These are phyloP conservation scores for Penstemon eatonii DNA, from an alignment of 257 asterid species.

Conservation along the genomic window DNA sequence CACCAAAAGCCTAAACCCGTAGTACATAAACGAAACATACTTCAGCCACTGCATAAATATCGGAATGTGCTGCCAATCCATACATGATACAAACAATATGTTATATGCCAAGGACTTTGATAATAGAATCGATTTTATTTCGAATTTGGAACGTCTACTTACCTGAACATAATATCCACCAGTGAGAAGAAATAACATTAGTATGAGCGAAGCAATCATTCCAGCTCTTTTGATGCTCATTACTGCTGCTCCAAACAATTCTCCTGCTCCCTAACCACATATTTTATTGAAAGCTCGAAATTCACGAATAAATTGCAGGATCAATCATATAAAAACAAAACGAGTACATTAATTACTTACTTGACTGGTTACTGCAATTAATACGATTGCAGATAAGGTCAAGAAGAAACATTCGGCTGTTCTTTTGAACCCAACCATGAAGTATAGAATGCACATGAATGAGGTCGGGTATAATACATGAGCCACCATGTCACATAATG, in stretches of 20 bases:
- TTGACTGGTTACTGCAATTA: constrained; percentile 83
- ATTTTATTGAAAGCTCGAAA: not conserved
- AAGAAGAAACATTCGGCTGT: constrained; percentile 69
- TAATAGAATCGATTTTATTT: not conserved
- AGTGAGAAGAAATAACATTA: constrained; percentile 95
- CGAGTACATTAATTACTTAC: constrained; percentile 35
- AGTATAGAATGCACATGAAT: constrained; percentile 86
- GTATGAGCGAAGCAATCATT: constrained; percentile 76
- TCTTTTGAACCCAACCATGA: constrained; percentile 92
- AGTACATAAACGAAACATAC: constrained; percentile 81
- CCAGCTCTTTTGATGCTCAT: constrained; percentile 89
- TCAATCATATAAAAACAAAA: not conserved
- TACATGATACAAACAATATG: not conserved
- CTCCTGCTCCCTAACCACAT: constrained; percentile 85
- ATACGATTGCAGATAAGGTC: constrained; percentile 58
- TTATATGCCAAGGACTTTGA: not conserved
- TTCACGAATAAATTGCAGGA: not conserved
- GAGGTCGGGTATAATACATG: constrained; percentile 67
- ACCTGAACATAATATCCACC: constrained; percentile 99
- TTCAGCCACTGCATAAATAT: constrained; percentile 85
- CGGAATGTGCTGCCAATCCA: constrained; percentile 73
- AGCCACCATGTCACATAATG: constrained; percentile 83
- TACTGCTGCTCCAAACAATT: constrained; percentile 86
- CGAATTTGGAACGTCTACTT: not conserved
- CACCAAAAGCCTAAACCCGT: constrained; percentile 83